Evolutionary conservation across 2,329 filamentous ascomycete species (phyloP), one percentile per base, ranked within the genome.

Genomic region (Endoconidiophora laricicola): DNA sequence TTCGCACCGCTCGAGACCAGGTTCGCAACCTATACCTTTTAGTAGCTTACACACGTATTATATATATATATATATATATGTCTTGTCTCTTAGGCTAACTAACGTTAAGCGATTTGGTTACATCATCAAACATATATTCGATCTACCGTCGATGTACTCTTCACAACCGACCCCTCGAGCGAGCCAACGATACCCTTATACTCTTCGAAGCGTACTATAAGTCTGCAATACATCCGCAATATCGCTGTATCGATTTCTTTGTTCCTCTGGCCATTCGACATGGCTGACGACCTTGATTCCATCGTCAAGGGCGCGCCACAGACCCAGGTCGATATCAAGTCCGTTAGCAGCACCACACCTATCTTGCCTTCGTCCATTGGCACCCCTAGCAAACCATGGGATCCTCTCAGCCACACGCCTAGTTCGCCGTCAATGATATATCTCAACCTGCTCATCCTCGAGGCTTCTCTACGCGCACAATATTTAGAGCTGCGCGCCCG

Each of bases 361-460:
- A 66, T 65, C 60, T 63, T 69, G 58, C 66, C 47, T n/a, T 49
- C 70, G 12, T 50, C 70, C 60, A 57, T 62, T 56, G 63, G 69
- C 55, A 58, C 67, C 56, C 57, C 68, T 57, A 59, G 58, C 57
- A 73, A 71, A 58, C 64, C 69, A 24, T 67, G 68, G 61, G 86
- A 93, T 62, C 86, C 86, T 24, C 75, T 90, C 55, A 81, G 79
- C 58, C 79, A 81, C 54, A 78, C 90, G 14, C 88, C 88, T n/a
- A 90, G 84, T 61, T 86, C 86, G 14, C 88, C 88, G 43, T 86
- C 86, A 49, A 91, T 94, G 71, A 95, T 98, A 61, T 98, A 98
- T 68, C 79, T 98, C 59, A 98, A 98, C 66, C 81, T 98, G 22
- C 76, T 98, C 53, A 93, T 98, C 59, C 84, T 98, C 64, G 91